Base-by-base conservation (phyloP, 1,284 basidiomycete genomes). In the Leucoagaricus sp. region DNA sequence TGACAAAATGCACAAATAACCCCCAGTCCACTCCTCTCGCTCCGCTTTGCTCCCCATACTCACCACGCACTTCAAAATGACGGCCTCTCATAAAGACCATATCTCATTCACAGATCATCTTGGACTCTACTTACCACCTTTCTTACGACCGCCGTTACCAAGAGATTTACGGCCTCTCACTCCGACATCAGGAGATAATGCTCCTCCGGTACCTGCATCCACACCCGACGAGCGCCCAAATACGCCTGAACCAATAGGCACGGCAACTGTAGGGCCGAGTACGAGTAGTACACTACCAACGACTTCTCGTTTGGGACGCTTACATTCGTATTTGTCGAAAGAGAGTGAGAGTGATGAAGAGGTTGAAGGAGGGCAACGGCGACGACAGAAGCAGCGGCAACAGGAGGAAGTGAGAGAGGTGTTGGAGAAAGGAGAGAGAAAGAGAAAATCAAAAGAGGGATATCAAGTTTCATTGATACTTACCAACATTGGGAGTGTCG, bases 401-500 rank as follows among this genome's bases (percentile, higher is more conserved):
- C n/a, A n/a, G n/a, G n/a, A n/a, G n/a, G 28, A 25, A 12, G n/a
- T 13, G n/a, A 17, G 34, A 13, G 19, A 19, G 41, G 12, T 23
- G 19, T 23, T 21, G n/a, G 21, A 8, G 17, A 23, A 12, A n/a
- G 41, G 10, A 2, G 41, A 23, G 15, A 13, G 1, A 7, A n/a
- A 2, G 51, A 31, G 12, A 5, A 45, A 53, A 28, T 48, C 53
- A 13, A 23, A 19, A 34, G 45, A 54, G 36, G 53, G 53, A 7
- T 48, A 54, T 45, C 49, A 42, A 45, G 54, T 58, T 13, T 40
- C 61, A 1, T 59, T 75, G 17, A 58, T 72, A 7, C 65, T 78
- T 0, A 70, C 77, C 59, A 80, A 79, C 59, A 69, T 68, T 19
- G 77, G 78, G 7, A 77, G 73, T 51, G 74, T 76, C 2, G 79